These are phyloP conservation scores for Wallacemonas sp. DNA, from an alignment of 208 protist genomes.

Conservation along the genomic window DNA sequence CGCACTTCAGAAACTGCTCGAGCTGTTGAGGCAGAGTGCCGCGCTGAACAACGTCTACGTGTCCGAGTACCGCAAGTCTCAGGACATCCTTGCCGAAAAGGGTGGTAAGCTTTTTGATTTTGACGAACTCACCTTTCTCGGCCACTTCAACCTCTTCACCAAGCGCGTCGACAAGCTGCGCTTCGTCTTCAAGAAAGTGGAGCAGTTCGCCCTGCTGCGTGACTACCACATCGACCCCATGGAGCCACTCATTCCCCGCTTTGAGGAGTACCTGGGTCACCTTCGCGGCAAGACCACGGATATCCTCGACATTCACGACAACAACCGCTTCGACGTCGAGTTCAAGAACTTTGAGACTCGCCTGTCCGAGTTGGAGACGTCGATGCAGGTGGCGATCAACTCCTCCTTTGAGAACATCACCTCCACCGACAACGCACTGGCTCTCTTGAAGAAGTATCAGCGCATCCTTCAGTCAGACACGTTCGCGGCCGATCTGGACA, in stretches of 20 bases:
- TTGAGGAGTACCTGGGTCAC: conserved; percentile 92
- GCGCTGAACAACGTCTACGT: conserved; percentile 94
- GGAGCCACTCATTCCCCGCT: conserved; percentile 91
- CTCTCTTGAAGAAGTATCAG: conserved; percentile 94
- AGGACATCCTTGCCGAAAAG: conserved; percentile 82
- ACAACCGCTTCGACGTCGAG: conserved; percentile 95
- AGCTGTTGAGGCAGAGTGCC: conserved; percentile 85
- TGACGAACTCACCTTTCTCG: conserved; percentile 96
- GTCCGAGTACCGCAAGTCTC: conserved; percentile 89
- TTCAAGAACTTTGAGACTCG: conserved; percentile 95
- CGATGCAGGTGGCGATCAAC: conserved; percentile 95
- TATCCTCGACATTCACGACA: conserved; percentile 94
- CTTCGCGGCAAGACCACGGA: conserved; percentile 94
- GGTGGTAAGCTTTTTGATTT: conserved; percentile 89
- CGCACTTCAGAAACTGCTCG: conserved; percentile 76
- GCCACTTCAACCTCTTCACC: conserved; percentile 97
- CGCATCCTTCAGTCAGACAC: conserved; percentile 91
- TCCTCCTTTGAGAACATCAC: conserved; percentile 96
- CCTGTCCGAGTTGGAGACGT: conserved; percentile 93
- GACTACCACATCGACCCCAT: conserved; percentile 95
- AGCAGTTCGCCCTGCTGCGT: conserved; percentile 96
- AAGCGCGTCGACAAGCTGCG: conserved; percentile 97
- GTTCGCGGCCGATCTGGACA: conserved; percentile 92
- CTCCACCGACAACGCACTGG: conserved; percentile 92
- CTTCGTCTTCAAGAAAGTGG: conserved; percentile 95